Percentiles rank a stretch among this genome's conserved stretches.
Evolutionary conservation across 2,329 filamentous ascomycete genomes (phyloP).

Genomic region (Diaporthe batatas): DNA sequence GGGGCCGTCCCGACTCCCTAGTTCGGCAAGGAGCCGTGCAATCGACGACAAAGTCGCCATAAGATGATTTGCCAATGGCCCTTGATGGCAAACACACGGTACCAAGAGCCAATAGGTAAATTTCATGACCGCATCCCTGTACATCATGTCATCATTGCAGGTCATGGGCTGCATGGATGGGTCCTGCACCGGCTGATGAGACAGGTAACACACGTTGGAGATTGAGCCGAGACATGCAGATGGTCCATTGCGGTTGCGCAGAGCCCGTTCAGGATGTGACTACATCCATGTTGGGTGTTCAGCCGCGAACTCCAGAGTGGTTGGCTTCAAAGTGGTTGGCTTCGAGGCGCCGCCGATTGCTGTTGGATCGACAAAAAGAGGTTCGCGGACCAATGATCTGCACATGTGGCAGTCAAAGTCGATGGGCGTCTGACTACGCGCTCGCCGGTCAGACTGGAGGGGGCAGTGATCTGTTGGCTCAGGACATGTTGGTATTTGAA

Average conservation of each 20-base stretch:
- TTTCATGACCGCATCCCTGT: not conserved
- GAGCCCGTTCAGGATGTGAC: not conserved
- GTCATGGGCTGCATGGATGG: not conserved
- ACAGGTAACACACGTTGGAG: not conserved
- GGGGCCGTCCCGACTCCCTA: constrained; percentile 18
- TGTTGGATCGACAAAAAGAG: not conserved
- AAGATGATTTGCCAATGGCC: not conserved
- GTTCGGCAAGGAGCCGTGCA: not conserved
- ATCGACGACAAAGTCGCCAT: not conserved
- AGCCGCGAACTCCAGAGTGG: not conserved
- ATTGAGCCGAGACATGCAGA: constrained; percentile 38
- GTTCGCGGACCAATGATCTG: not conserved
- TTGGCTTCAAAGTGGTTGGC: constrained; percentile 4
- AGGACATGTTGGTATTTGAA: not conserved
- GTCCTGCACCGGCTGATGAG: not conserved
- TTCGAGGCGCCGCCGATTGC: not conserved
- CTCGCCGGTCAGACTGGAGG: not conserved
- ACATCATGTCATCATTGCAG: not conserved
- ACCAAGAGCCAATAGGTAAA: not conserved
- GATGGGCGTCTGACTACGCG: constrained; percentile 2
- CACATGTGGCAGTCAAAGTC: constrained; percentile 15
- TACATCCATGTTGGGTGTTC: not conserved
- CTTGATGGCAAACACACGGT: not conserved
- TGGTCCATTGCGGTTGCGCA: not conserved
- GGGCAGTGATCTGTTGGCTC: not conserved